A percentile compares a stretch with the other conserved stretches of the same genome.
These are phyloP conservation scores for Penicillium paradoxum DNA, from an alignment of 495 filamentous ascomycete species.

Conservation along the genomic window DNA sequence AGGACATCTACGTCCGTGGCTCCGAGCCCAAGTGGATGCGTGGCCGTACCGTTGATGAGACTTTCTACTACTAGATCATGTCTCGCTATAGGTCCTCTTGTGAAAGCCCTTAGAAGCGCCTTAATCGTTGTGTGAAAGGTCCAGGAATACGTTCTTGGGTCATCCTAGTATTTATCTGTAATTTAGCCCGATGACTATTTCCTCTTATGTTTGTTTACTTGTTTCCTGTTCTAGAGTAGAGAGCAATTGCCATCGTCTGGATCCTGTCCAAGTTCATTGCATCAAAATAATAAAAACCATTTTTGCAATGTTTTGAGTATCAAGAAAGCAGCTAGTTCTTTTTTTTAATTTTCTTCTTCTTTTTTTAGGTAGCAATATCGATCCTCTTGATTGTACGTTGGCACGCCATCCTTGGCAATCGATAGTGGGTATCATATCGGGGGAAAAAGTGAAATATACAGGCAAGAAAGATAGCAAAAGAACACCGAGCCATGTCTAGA, in stretches of 20 bases:
- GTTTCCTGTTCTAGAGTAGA: constrained; percentile 26
- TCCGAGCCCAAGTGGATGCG: constrained; percentile 87
- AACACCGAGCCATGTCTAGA: constrained; percentile 1
- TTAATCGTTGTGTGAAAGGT: constrained; percentile 6
- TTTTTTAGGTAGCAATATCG: neutral
- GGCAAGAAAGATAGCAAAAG: neutral
- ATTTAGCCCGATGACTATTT: constrained; percentile 33
- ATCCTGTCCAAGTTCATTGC: neutral
- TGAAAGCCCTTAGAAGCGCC: constrained; percentile 10
- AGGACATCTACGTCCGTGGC: constrained; percentile 95
- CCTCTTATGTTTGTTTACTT: constrained; percentile 17
- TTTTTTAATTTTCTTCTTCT: too few relatives aligned
- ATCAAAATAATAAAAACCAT: neutral
- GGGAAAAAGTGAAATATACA: neutral
- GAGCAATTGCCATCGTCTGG: constrained; percentile 19
- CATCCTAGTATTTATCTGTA: constrained; percentile 29
- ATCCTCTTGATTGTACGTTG: neutral
- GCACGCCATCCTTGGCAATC: neutral
- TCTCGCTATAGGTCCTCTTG: neutral
- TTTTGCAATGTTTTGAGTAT: neutral
- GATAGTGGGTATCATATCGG: constrained; percentile 13
- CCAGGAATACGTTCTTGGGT: constrained; percentile 11
- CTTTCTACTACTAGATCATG: constrained; percentile 69
- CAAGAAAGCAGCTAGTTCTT: neutral
- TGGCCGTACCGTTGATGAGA: constrained; percentile 87